phyloP scores from a whole-genome alignment of 2,329 filamentous ascomycete species.

The Nemania abortiva region DNA sequence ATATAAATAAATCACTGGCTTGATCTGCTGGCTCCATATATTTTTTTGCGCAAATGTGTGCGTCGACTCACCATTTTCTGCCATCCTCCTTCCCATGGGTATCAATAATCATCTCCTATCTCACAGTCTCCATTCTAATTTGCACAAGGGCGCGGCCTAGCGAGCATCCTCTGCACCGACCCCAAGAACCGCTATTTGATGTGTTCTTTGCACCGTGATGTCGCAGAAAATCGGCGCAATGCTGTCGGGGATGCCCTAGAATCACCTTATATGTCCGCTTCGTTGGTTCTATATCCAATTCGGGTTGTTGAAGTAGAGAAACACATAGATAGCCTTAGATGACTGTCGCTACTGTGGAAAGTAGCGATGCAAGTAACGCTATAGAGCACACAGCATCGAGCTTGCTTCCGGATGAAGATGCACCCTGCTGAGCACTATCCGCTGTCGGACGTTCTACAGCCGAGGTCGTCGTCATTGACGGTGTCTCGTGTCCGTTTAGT shows the following conservation, averaged over 20 bases:
- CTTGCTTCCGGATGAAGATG: conserved; percentile 42
- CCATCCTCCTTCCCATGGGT: conserved; percentile 27
- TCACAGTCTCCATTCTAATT: not conserved
- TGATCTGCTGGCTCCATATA: conserved; percentile 26
- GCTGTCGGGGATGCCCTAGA: not conserved
- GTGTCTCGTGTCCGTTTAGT: conserved; percentile 55
- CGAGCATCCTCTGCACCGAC: conserved; percentile 23
- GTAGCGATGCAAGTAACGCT: conserved; percentile 39
- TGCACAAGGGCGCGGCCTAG: conserved; percentile 3
- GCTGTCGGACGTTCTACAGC: conserved; percentile 39
- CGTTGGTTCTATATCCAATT: conserved; percentile 3
- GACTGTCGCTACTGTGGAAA: conserved; percentile 43
- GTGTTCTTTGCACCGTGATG: conserved; percentile 1
- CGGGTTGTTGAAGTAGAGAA: conserved; percentile 8
- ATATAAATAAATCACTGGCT: conserved; percentile 24
- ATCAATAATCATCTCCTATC: conserved; percentile 33
- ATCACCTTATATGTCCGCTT: not conserved
- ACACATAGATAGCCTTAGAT: conserved; percentile 35
- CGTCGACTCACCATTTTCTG: conserved; percentile 10
- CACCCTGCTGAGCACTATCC: conserved; percentile 31
- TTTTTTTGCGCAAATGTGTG: conserved; percentile 20
- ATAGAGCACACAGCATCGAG: conserved; percentile 39
- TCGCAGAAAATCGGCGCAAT: not conserved
- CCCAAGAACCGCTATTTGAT: conserved; percentile 16
- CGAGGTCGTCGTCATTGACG: conserved; percentile 44